A percentile compares a stretch with the other conserved stretches of the same genome.
Conservation (phyloP, 1,284 basidiomycete species). For the Marasmius sp. region DNA sequence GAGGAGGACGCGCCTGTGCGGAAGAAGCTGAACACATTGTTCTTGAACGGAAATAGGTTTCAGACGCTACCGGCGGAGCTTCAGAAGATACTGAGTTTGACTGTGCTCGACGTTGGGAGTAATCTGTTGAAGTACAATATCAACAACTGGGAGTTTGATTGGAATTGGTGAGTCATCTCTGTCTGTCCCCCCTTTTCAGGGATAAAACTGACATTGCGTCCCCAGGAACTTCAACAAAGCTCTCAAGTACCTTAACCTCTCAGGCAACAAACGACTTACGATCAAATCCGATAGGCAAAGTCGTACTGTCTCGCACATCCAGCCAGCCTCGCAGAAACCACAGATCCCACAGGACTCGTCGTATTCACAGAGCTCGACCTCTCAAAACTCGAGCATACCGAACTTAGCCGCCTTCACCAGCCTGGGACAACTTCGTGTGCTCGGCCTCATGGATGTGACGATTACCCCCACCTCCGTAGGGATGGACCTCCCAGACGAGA, state of each 20-base stretch:
- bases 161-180: constrained; percentile 84
- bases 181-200: constrained; percentile 1
- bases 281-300: constrained; percentile 39
- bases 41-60: constrained; percentile 93
- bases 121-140: constrained; percentile 98
- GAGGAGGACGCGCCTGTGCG: no score
- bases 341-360: no score
- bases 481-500: constrained; percentile 82
- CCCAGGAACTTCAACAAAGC: constrained; percentile 94
- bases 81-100: constrained; percentile 79
- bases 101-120: constrained; percentile 90
- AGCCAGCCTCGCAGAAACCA: no score
- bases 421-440: constrained; percentile 78
- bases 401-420: constrained; percentile 86
- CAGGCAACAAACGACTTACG: constrained; percentile 50
- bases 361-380: no score
- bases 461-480: constrained; percentile 60
- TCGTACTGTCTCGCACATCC: no score
- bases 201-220: not conserved
- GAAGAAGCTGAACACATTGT: constrained; percentile 73
- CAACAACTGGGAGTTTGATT: constrained; percentile 98
- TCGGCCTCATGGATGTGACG: constrained; percentile 98
- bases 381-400: constrained; percentile 12
- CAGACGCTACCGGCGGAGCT: constrained; percentile 92
- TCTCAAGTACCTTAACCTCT: constrained; percentile 79